These are phyloP conservation scores for Colletotrichum sp. DNA, from an alignment of 2,329 filamentous ascomycete genomes.

Conservation along the genomic window DNA sequence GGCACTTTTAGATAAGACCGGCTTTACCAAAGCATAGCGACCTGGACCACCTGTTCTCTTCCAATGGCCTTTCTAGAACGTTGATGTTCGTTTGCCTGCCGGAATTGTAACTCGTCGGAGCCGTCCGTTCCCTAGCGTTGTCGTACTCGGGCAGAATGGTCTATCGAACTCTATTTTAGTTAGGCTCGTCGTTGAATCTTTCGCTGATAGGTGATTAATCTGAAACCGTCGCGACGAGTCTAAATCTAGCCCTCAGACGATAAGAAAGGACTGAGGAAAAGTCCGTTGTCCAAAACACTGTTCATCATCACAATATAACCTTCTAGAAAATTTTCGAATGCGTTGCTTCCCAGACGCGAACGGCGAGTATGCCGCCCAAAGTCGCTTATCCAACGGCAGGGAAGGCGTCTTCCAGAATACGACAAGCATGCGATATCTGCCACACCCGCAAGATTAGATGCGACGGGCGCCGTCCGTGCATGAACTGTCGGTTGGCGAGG, in stretches of 20 bases:
- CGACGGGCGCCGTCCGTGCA: constrained; percentile 29
- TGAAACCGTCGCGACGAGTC: not conserved
- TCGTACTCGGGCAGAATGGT: not conserved
- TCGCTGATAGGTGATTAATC: not conserved
- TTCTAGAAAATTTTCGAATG: not conserved
- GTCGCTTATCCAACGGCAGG: not conserved
- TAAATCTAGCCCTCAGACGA: not conserved
- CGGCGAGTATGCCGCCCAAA: not conserved
- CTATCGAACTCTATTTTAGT: not conserved
- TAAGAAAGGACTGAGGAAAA: not conserved
- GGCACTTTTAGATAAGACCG: not conserved
- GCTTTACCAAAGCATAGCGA: not conserved
- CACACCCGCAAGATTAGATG: constrained; percentile 34
- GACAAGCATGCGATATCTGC: constrained; percentile 36
- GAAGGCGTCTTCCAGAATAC: constrained; percentile 20
- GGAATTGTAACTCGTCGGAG: not conserved
- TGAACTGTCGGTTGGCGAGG: constrained; percentile 26
- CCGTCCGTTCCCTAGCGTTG: not conserved
- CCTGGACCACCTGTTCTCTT: not conserved
- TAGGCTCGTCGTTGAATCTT: not conserved
- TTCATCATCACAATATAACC: not conserved
- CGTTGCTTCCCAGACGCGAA: not conserved
- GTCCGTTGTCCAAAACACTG: not conserved
- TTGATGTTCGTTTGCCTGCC: not conserved
- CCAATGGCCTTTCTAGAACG: not conserved